phyloP scores from a whole-genome alignment of 768 basidiomycete genomes.

The Amanita brunnescens region DNA sequence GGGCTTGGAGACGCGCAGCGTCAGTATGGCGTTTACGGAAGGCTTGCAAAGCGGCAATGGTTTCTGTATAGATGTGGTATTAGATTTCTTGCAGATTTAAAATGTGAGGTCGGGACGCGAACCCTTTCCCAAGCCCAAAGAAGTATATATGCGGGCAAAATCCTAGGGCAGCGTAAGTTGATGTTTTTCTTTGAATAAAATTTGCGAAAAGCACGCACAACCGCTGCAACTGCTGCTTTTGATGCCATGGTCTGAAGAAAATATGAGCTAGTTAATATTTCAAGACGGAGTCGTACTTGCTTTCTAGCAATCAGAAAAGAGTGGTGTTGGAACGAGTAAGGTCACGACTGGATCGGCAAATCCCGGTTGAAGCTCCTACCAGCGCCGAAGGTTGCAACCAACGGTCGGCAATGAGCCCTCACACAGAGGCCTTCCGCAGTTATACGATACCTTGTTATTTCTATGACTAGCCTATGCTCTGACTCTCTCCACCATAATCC shows the following conservation, averaged over 20 bases:
- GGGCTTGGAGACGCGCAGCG: slow-evolving; percentile 65
- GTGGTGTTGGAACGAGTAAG: not conserved
- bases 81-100: not conserved
- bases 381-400: not conserved
- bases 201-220: slow-evolving; percentile 31
- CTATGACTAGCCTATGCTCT: not conserved
- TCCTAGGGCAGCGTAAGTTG: slow-evolving; percentile 38
- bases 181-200: slow-evolving; percentile 17
- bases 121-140: slow-evolving; percentile 85
- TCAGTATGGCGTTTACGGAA: slow-evolving; percentile 96
- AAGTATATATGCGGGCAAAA: slow-evolving; percentile 75
- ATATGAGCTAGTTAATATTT: not conserved
- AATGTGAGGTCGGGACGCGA: slow-evolving; percentile 13
- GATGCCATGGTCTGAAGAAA: slow-evolving; percentile 45
- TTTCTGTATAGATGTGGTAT: slow-evolving; percentile 45
- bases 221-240: slow-evolving; percentile 62
- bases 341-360: slow-evolving; percentile 3
- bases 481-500: too few species aligned
- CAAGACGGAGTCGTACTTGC: not conserved
- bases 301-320: not conserved
- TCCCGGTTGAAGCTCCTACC: slow-evolving; percentile 1
- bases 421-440: too few species aligned
- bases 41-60: slow-evolving; percentile 79
- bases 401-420: too few species aligned
- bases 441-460: too few species aligned